Percentiles rank a stretch among this genome's conserved stretches.
These are phyloP conservation scores for Starmerella vaccinii DNA, from an alignment of 805 yeast species.

Conservation along the genomic window DNA sequence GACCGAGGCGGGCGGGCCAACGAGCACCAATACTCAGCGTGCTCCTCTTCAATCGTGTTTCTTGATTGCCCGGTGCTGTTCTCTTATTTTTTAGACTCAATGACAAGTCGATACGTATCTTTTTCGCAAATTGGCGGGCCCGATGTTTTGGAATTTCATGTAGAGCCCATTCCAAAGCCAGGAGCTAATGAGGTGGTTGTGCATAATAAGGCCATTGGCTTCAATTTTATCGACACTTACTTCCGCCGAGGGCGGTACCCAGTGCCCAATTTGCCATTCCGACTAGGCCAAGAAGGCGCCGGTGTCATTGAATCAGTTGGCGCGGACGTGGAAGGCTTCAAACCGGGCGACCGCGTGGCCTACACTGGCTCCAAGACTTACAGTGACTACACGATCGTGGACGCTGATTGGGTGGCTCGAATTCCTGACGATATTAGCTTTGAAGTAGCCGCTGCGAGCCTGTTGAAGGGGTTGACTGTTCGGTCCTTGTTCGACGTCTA, in stretches of 20 bases:
- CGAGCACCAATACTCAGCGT: too few species aligned
- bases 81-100: background rate
- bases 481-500: conserved; percentile 52
- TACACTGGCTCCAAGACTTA: conserved; percentile 61
- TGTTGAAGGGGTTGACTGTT: conserved; percentile 69
- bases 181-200: conserved; percentile 50
- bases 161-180: conserved; percentile 28
- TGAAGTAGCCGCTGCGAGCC: conserved; percentile 46
- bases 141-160: conserved; percentile 43
- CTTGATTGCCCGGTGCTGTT: too few species aligned
- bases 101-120: conserved; percentile 19
- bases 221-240: conserved; percentile 74
- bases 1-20: too few species aligned
- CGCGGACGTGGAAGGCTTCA: conserved; percentile 35
- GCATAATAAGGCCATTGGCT: conserved; percentile 66
- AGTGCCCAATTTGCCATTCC: conserved; percentile 49
- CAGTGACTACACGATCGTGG: conserved; percentile 54
- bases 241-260: conserved; percentile 74
- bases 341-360: conserved; percentile 39
- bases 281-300: conserved; percentile 52
- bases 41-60: too few species aligned
- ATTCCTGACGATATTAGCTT: conserved; percentile 44
- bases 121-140: conserved; percentile 47
- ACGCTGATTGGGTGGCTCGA: conserved; percentile 33
- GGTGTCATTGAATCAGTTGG: conserved; percentile 42